Base-by-base conservation (phyloP, 257 asterid species). In the Coffea eugenioides region DNA sequence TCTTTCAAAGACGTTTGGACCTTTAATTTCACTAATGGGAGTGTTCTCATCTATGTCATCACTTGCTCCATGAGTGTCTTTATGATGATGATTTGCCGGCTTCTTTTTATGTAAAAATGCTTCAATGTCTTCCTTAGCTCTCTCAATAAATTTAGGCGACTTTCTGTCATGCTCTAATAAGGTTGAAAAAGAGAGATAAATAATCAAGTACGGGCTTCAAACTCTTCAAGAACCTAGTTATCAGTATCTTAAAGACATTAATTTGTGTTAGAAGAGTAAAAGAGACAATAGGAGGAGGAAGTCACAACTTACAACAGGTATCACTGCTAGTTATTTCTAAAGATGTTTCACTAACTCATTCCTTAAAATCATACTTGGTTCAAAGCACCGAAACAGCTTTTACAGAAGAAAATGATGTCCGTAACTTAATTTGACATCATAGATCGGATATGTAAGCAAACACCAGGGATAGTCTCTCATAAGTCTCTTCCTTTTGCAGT, bases 21-120 rank as follows among this genome's bases (percentile, higher is more conserved):
- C 97, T 86, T 85, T 92, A 12, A 92, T 90, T 73, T 86, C 88
- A 74, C 71, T 39, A 25, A 90, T 49, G 6, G 92, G 87, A 62
- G 95, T 91, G 76, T 85, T 82, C 80, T 84, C 94, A 51, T 92
- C 88, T 20, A 92, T 84, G 64, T 88, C 92, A 57, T 88, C 82
- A 72, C 95, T 92, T 81, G 34, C 84, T 61, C 97, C 98, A 74
- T 94, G 98, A 82, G 93, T 94, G 88, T 94, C 98, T 78, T 80
- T 88, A 79, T 83, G 90, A 82, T 86, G 95, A 80, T 73, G 82
- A 39, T 68, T 78, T 0, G 81, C 72, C n/a, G 86, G 82, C 71
- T 90, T 87, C 70, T 80, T 65, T 65, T 52, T 52, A 71, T 76
- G 88, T 77, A 71, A 39, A 31, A 61, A 69, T 16, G 84, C 81